These are phyloP conservation scores for Podospora pseudocomata DNA, from an alignment of 495 filamentous ascomycete species.

Conservation along the genomic window DNA sequence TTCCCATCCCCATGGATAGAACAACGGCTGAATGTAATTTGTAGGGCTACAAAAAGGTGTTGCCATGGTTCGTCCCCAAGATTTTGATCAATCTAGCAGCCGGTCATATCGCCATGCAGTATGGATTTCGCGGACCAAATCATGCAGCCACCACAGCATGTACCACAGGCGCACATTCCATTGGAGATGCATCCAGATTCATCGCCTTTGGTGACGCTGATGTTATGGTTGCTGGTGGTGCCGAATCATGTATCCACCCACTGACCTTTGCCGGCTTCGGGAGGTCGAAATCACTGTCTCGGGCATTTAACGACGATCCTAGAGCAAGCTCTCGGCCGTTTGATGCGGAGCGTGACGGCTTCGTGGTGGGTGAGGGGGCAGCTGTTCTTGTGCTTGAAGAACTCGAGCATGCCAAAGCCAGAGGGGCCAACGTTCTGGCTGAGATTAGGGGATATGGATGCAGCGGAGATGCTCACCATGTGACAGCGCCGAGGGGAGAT, in stretches of 20 bases:
- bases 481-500: conserved; percentile 81
- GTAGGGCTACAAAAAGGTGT: conserved; percentile 86
- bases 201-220: conserved; percentile 87
- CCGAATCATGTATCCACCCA: conserved; percentile 95
- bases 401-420: conserved; percentile 75
- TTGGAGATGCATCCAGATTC: conserved; percentile 88
- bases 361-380: conserved; percentile 91
- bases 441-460: conserved; percentile 86
- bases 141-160: conserved; percentile 91
- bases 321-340: conserved; percentile 77
- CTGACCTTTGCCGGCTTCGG: conserved; percentile 89
- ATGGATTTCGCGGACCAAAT: conserved; percentile 87
- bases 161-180: conserved; percentile 89
- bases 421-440: conserved; percentile 81
- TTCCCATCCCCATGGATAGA: not conserved
- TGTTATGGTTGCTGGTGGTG: conserved; percentile 90
- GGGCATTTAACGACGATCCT: conserved; percentile 73
- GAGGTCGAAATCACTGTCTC: conserved; percentile 78
- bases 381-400: conserved; percentile 87
- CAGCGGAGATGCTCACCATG: conserved; percentile 84
- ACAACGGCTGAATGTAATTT: not conserved
- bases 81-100: conserved; percentile 92
- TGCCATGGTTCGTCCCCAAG: conserved; percentile 86
- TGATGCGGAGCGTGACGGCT: conserved; percentile 74
- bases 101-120: conserved; percentile 89